A percentile compares a stretch with the other conserved stretches of the same genome.
These are phyloP conservation scores for Sclerotinia minor DNA, from an alignment of 2,329 filamentous ascomycete genomes.

Conservation along the genomic window DNA sequence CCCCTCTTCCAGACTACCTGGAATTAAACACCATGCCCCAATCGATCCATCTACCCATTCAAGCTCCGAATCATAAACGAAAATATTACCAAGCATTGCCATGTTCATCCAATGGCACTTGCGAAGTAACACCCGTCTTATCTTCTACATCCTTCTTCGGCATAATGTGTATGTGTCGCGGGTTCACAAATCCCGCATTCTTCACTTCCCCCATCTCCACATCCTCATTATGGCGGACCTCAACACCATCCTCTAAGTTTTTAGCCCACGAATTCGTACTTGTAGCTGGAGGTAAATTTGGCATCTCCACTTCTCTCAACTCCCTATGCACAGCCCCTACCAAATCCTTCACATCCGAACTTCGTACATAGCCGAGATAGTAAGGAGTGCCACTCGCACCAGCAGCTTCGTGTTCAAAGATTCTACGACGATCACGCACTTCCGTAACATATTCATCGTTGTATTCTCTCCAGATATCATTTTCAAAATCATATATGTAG, in stretches of 20 bases:
- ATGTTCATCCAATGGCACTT: conserved; percentile 25
- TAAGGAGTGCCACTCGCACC: conserved; percentile 71
- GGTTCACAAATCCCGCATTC: conserved; percentile 34
- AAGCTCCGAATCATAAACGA: not conserved
- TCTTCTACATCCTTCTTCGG: conserved; percentile 30
- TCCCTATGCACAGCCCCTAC: conserved; percentile 58
- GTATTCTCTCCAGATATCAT: conserved; percentile 84
- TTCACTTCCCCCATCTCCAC: conserved; percentile 20
- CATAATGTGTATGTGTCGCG: conserved; percentile 29
- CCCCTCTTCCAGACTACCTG: not conserved
- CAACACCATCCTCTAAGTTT: conserved; percentile 23
- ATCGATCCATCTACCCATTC: not conserved
- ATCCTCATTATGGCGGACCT: conserved; percentile 24
- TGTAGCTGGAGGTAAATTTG: conserved; percentile 17
- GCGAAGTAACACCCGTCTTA: conserved; percentile 8
- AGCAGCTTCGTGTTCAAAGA: conserved; percentile 66
- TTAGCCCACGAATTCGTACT: conserved; percentile 18
- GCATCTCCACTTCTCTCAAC: conserved; percentile 31
- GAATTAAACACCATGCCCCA: not conserved
- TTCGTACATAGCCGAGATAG: conserved; percentile 79
- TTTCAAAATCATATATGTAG: conserved; percentile 83
- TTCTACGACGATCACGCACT: conserved; percentile 61
- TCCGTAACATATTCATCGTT: conserved; percentile 83
- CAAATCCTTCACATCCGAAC: conserved; percentile 59
- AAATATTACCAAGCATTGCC: conserved; percentile 20